A percentile compares a stretch with the other conserved stretches of the same genome.
Conservation (phyloP, 208 protist genomes). For the Wallacemonas sp. region DNA sequence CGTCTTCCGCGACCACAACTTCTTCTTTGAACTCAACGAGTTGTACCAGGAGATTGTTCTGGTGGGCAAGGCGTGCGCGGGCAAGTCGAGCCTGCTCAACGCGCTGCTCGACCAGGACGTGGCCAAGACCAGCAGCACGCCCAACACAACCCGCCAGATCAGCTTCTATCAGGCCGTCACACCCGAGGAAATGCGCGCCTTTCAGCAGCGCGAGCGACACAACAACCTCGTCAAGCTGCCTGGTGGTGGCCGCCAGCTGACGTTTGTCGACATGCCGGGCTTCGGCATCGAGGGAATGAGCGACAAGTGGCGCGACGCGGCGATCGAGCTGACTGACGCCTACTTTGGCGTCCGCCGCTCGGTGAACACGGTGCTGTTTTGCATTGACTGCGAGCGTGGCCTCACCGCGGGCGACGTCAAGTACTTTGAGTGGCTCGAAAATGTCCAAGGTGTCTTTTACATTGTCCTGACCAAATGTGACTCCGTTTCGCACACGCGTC, state of each 20-base stretch:
- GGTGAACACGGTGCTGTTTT: constrained; percentile 91
- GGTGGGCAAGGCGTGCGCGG: constrained; percentile 79
- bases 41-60: constrained; percentile 91
- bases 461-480: constrained; percentile 92
- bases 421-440: constrained; percentile 90
- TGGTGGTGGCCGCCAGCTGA: constrained; percentile 83
- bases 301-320: constrained; percentile 83
- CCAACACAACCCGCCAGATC: constrained; percentile 83
- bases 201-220: constrained; percentile 62
- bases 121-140: constrained; percentile 85
- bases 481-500: constrained; percentile 80
- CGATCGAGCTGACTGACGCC: constrained; percentile 84
- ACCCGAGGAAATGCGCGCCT: constrained; percentile 74
- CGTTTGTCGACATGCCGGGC: constrained; percentile 92
- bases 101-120: constrained; percentile 77
- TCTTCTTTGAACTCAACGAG: constrained; percentile 92
- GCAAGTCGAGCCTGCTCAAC: constrained; percentile 91
- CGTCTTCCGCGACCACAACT: constrained; percentile 83
- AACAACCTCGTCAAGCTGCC: constrained; percentile 88
- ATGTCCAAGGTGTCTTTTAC: constrained; percentile 89
- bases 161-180: constrained; percentile 90
- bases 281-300: constrained; percentile 92
- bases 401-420: constrained; percentile 87
- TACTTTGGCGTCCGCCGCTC: constrained; percentile 92
- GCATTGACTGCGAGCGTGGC: constrained; percentile 85